Evolutionary conservation across 495 filamentous ascomycete genomes (phyloP).

Genomic region (Entonaema liquescens): DNA sequence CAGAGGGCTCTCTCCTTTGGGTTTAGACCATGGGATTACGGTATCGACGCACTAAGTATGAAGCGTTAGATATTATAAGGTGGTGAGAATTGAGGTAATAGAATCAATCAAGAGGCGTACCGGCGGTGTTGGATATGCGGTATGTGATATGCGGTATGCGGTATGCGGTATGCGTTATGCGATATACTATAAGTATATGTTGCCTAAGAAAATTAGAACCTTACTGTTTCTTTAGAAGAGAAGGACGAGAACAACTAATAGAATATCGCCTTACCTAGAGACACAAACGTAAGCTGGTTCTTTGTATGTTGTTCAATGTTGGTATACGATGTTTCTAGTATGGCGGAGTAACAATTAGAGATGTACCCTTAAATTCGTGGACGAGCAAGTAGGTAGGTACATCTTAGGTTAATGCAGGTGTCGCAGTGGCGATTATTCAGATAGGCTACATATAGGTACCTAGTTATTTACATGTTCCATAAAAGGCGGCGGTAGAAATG

Average conservation of each 20-base stretch:
- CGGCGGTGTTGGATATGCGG: neutral
- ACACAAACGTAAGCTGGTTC: neutral
- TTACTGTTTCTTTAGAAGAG: neutral
- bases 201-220: neutral
- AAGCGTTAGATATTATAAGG: neutral
- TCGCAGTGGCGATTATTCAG: neutral
- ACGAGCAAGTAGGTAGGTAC: no score
- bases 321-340: neutral
- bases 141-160: neutral
- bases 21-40: conserved; percentile 33
- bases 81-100: neutral
- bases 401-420: neutral
- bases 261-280: neutral
- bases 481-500: neutral
- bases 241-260: neutral
- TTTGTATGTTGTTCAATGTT: neutral
- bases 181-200: neutral
- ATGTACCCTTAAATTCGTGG: neutral
- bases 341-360: neutral
- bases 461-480: no score
- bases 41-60: conserved; percentile 1
- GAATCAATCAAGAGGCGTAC: neutral
- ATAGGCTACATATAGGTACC: neutral
- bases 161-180: no score
- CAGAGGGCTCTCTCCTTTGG: conserved; percentile 25